Evolutionary conservation across 495 filamentous ascomycete species (phyloP), one percentile per base, ranked within the genome.

Genomic region (Tuber aestivum): DNA sequence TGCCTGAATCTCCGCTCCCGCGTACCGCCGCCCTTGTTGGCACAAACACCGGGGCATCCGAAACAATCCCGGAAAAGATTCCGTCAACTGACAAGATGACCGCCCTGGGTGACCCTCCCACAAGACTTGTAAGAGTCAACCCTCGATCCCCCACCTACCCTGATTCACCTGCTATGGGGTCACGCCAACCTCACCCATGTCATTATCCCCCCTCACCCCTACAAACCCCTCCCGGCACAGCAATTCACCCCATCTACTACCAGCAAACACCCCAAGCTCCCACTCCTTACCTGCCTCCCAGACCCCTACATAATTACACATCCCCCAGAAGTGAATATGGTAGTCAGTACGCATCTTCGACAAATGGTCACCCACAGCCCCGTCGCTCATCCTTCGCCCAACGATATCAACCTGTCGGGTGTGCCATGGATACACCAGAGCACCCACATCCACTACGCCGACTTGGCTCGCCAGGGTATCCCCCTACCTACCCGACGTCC

Each of bases 321-420:
- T 73, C 78, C 61, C 61, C 76, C 41, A 77, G 77, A 20, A 32
- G 73, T 12, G 77, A 79, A 70, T 79, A 79, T 65, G 72, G 78
- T n/a, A 77, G 76, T 27, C 78, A 79, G 44, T 79, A 79, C 41
- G 78, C 79, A 18, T 72, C 79, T 50, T 81, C 79, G 23, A 72
- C 79, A 37, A 79, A 72, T 38, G 72, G 75, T 69, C 78, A 81
- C 37, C 79, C 72, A 50, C 79, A 81, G 40, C 74, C 71, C 12
- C 73, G 77, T 1, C 78, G 78, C 48, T 71, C 77, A 48, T 72
- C 76, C 61, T 75, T 79, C 68, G 61, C 76, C 40, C 78, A 79
- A 27, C 69, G 78, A n/a, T 79, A 79, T 45, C 78, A 61, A 70
- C 70, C 76, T 14, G 72, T 76, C 18, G 78, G 76, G 21, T 76